A percentile compares a stretch with the other conserved stretches of the same genome.
These are phyloP conservation scores for Xylaria sp. DNA, from an alignment of 2,329 filamentous ascomycete species.

Conservation along the genomic window DNA sequence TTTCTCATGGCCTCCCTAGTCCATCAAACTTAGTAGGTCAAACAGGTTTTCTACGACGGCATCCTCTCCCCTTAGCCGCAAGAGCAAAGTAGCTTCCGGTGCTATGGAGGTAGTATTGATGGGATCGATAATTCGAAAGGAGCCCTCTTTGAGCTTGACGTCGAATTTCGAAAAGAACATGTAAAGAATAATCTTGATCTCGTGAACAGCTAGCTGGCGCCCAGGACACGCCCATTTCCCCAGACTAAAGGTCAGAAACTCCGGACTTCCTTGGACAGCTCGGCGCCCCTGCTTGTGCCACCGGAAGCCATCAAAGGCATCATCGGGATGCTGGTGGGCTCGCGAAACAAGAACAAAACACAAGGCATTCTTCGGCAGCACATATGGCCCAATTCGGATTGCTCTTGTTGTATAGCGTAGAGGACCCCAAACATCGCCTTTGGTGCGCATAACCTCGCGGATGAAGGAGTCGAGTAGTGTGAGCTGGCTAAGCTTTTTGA, in stretches of 20 bases:
- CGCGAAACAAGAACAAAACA: not conserved
- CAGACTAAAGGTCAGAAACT: not conserved
- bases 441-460: not conserved
- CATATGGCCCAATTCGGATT: not conserved
- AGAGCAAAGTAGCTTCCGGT: not conserved
- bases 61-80: not conserved
- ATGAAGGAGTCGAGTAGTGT: not conserved
- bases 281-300: not conserved
- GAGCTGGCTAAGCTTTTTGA: not conserved
- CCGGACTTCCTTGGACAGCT: not conserved
- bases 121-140: not conserved
- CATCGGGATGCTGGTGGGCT: not conserved
- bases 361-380: not conserved
- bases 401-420: not conserved
- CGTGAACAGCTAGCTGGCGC: not conserved
- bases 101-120: not conserved
- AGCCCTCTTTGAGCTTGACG: not conserved
- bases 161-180: slow-evolving; percentile 5
- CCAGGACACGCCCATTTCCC: not conserved
- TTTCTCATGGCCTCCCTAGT: too few relatives aligned
- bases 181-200: not conserved
- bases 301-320: not conserved
- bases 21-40: too few relatives aligned
- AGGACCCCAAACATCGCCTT: not conserved
- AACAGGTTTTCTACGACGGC: too few relatives aligned